These are phyloP conservation scores for Cyclanthera cordifolia DNA, from an alignment of 306 rosid species.

Conservation along the genomic window DNA sequence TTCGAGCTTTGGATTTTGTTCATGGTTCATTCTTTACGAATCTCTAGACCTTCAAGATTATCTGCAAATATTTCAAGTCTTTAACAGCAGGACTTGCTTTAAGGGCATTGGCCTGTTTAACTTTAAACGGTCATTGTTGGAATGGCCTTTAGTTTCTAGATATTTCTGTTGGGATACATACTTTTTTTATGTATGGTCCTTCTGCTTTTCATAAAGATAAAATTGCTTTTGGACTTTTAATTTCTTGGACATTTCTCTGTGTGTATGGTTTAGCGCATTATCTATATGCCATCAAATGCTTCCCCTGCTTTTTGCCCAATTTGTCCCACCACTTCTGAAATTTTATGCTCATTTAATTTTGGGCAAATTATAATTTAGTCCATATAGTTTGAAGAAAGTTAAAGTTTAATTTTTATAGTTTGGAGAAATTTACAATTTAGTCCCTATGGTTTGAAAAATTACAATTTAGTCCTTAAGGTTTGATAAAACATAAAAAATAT, in stretches of 20 bases:
- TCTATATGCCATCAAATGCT: neutral
- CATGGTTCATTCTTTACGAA: neutral
- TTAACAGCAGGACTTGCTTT: neutral
- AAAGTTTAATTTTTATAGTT: too few species aligned
- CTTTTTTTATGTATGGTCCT: neutral
- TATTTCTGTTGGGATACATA: neutral
- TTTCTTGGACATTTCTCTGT: neutral
- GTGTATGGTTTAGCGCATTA: slow-evolving; percentile 1
- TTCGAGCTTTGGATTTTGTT: neutral
- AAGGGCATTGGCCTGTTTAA: neutral
- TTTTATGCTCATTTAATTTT: neutral
- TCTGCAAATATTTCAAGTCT: neutral
- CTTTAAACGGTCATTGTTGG: neutral
- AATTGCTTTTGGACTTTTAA: neutral
- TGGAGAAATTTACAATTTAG: too few species aligned
- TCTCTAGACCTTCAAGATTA: neutral
- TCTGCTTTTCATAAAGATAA: neutral
- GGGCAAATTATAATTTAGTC: too few species aligned
- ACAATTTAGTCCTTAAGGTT: too few species aligned
- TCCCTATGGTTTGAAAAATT: too few species aligned
- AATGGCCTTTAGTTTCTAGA: neutral
- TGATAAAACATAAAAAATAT: too few species aligned
- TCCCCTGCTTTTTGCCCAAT: neutral
- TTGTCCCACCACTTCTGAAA: neutral
- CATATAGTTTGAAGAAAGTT: too few species aligned